Evolutionary conservation across 2,329 filamentous ascomycete species (phyloP), one percentile per base, ranked within the genome.

Genomic region (Sarocladium brachiariae): DNA sequence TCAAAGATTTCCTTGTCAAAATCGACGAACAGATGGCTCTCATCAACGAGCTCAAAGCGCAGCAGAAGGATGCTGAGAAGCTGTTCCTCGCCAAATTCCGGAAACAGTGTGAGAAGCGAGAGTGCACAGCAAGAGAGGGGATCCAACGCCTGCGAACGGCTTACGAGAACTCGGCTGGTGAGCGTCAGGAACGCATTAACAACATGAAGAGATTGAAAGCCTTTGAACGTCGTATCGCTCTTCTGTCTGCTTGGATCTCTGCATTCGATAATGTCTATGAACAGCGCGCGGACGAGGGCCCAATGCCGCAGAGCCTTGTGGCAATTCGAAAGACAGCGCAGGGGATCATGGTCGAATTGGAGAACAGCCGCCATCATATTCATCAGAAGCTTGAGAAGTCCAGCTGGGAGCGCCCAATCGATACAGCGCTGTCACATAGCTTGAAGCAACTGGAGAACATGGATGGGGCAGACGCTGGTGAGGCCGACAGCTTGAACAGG

Each of bases 1-100:
- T 99, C 62, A 99, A 99, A 73, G 93, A 99, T 69, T 99, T 96
- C 70, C 71, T 99, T 65, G 93, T 96, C 74, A 97, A 97, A 77
- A 99, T 99, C 61, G 92, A 99, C 63, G 93, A 99, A 70, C 92
- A 99, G 66, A 91, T 96, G 78, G 86, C 84, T n/a, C 70, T 96
- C 62, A 99, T 99, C 67, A 96, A 95, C 59, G 91, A 97, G 65
- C 80, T 99, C 51, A 90, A 93, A 70, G 87, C 87, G 23, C 89
- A 96, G 65, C 89, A 96, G 63, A 95, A 90, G 65, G 88, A 97
- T 51, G 85, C 85, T 4, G 93, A 97, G 63, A 80, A 79, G 33
- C 74, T 83, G 3, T 90, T 89, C 47, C 92, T 92, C 58, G 76
- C 80, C 58, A 97, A 97, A 63, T 95, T 96, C 71, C 84, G 84